Evolutionary conservation across 768 basidiomycete species (phyloP).

Genomic region (Tylopilus vinaceipallidus): DNA sequence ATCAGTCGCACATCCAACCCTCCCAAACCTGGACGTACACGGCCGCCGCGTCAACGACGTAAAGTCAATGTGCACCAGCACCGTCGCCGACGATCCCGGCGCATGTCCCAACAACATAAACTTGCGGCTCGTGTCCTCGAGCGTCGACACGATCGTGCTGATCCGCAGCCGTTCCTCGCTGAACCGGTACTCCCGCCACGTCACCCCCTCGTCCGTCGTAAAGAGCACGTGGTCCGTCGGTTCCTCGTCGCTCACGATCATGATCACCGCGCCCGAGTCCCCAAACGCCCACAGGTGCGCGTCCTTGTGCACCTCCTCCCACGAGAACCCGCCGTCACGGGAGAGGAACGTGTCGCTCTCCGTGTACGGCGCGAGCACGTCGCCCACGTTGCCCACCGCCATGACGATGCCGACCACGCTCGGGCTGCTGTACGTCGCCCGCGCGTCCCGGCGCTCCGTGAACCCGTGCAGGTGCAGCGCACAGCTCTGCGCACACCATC

Average conservation of each 20-base stretch:
- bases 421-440: slow-evolving; percentile 92
- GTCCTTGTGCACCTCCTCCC: slow-evolving; percentile 98
- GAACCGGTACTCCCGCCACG: slow-evolving; percentile 89
- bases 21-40: slow-evolving; percentile 55
- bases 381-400: slow-evolving; percentile 96
- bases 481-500: slow-evolving; percentile 56
- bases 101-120: slow-evolving; percentile 82
- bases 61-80: slow-evolving; percentile 88
- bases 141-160: slow-evolving; percentile 78
- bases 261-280: slow-evolving; percentile 90
- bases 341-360: slow-evolving; percentile 96
- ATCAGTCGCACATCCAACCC: too few relatives aligned
- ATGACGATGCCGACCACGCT: slow-evolving; percentile 90
- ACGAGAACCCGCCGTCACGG: slow-evolving; percentile 94
- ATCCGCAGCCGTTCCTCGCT: slow-evolving; percentile 69
- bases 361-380: slow-evolving; percentile 71
- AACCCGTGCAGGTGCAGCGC: slow-evolving; percentile 92
- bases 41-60: slow-evolving; percentile 65
- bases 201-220: slow-evolving; percentile 84
- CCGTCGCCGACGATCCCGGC: slow-evolving; percentile 40
- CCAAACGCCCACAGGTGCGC: slow-evolving; percentile 98
- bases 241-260: slow-evolving; percentile 95
- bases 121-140: slow-evolving; percentile 83
- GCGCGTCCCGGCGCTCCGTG: slow-evolving; percentile 86
- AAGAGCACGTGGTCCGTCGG: slow-evolving; percentile 87